Percentiles rank a stretch among this genome's conserved stretches.
These are phyloP conservation scores for Aspergillus alliaceus DNA, from an alignment of 2,329 filamentous ascomycete genomes.

Conservation along the genomic window DNA sequence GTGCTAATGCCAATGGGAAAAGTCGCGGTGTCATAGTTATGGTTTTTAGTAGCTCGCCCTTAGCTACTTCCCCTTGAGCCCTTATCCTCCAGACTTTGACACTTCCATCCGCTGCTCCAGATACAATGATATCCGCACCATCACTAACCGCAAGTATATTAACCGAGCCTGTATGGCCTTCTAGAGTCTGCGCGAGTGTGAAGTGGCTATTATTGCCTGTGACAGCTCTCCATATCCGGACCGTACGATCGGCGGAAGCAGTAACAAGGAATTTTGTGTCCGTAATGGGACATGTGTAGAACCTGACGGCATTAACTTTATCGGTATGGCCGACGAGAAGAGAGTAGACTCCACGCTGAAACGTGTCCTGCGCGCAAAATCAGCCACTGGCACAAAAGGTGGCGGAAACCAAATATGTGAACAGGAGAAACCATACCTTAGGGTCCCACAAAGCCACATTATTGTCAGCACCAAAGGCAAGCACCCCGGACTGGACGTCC, in stretches of 20 bases:
- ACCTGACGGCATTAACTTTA: conserved; percentile 79
- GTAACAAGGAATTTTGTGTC: conserved; percentile 65
- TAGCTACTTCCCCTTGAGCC: conserved; percentile 27
- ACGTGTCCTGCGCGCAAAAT: conserved; percentile 38
- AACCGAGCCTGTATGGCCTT: conserved; percentile 71
- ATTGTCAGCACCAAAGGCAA: conserved; percentile 86
- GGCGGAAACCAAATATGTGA: too few species aligned
- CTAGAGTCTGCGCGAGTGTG: conserved; percentile 49
- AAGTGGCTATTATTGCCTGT: conserved; percentile 33
- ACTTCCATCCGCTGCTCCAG: conserved; percentile 63
- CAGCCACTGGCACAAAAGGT: conserved; percentile 4
- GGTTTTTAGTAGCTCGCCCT: conserved; percentile 61
- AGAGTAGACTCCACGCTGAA: conserved; percentile 59
- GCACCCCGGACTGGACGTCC: conserved; percentile 65
- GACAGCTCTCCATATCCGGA: conserved; percentile 62
- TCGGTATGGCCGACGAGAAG: conserved; percentile 76
- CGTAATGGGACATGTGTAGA: conserved; percentile 59
- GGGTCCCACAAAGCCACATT: conserved; percentile 90
- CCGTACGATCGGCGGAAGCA: conserved; percentile 75
- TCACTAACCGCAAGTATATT: conserved; percentile 59
- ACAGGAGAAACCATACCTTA: too few species aligned
- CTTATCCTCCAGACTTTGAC: conserved; percentile 68
- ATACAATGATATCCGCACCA: conserved; percentile 52
- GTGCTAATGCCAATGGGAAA: conserved; percentile 75
- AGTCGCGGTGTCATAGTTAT: conserved; percentile 74